Evolutionary conservation across 208 protist species (phyloP).

Genomic region (Acanthamoeba polyphaga): DNA sequence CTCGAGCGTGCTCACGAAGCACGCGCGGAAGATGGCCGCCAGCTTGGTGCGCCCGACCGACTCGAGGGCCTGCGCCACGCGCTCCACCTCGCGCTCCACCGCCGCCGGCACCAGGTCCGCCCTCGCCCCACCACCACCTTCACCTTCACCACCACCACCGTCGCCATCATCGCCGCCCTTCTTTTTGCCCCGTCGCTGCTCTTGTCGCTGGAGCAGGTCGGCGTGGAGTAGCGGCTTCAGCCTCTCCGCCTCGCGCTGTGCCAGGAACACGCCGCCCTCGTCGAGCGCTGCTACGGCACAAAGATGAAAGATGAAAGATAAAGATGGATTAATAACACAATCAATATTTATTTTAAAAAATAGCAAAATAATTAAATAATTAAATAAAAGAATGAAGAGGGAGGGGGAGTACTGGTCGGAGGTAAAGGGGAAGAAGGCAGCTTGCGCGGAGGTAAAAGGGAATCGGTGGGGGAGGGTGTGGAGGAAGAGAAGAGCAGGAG

Average conservation of each 20-base stretch:
- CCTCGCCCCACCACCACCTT: not conserved
- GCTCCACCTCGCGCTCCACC: conserved; percentile 53
- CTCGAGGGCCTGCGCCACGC: not conserved
- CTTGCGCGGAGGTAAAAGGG: not conserved
- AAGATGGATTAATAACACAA: no score
- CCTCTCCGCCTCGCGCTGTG: not conserved
- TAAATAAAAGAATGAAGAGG: not conserved
- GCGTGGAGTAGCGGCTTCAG: not conserved
- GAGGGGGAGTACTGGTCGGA: not conserved
- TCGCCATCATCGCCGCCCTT: not conserved
- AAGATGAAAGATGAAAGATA: no score
- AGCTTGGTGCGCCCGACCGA: conserved; percentile 3
- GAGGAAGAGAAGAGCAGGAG: not conserved
- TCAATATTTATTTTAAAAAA: not conserved
- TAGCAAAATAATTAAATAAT: not conserved
- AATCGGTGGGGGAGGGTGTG: not conserved
- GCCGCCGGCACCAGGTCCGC: conserved; percentile 5
- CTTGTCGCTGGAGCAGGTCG: not conserved
- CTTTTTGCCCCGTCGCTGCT: not conserved
- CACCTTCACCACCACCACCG: not conserved
- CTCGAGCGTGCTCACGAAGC: conserved; percentile 73
- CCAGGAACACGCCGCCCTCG: not conserved
- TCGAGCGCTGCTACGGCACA: not conserved
- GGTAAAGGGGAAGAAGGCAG: not conserved
- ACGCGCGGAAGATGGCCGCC: conserved; percentile 30